These are phyloP conservation scores for Agarophyton chilense DNA, from an alignment of 23 red algal species.

Conservation along the genomic window DNA sequence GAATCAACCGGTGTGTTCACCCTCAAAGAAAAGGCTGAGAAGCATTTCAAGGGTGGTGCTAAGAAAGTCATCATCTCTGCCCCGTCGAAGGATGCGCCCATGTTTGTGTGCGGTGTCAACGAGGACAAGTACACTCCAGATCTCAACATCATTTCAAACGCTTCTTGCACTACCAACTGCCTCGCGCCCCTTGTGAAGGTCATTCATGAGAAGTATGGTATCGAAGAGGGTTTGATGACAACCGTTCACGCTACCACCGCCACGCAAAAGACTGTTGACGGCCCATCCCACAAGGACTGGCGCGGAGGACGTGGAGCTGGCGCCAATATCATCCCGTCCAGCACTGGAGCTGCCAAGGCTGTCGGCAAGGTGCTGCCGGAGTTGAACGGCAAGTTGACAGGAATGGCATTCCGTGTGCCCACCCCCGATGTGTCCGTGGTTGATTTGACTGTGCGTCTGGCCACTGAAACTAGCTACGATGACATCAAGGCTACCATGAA, in stretches of 20 bases:
- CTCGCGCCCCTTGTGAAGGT: constrained; percentile 97
- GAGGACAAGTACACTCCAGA: constrained; percentile 96
- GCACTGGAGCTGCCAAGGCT: constrained; percentile 97
- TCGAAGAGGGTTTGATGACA: constrained; percentile 97
- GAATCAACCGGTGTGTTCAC: constrained; percentile 99
- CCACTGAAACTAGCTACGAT: constrained; percentile 88
- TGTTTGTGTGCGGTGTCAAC: constrained; percentile 99
- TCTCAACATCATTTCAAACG: constrained; percentile 94
- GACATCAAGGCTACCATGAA: constrained; percentile 99
- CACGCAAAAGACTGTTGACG: constrained; percentile 99
- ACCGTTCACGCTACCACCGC: constrained; percentile 99
- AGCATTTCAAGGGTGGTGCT: constrained; percentile 93
- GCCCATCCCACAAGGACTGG: constrained; percentile 97
- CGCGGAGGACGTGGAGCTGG: constrained; percentile 93
- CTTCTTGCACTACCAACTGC: constrained; percentile 99
- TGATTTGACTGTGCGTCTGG: constrained; percentile 91
- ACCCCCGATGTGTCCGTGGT: constrained; percentile 98
- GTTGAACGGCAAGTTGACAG: constrained; percentile 98
- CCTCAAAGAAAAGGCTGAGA: constrained; percentile 91
- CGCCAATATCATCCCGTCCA: constrained; percentile 94
- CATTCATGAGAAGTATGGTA: constrained; percentile 96
- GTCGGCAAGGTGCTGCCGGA: constrained; percentile 99
- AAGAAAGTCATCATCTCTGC: constrained; percentile 99
- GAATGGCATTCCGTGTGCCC: constrained; percentile 99
- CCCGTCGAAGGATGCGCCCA: constrained; percentile 98